These are phyloP conservation scores for Xylaria sp. DNA, from an alignment of 2,329 filamentous ascomycete genomes.

Conservation along the genomic window DNA sequence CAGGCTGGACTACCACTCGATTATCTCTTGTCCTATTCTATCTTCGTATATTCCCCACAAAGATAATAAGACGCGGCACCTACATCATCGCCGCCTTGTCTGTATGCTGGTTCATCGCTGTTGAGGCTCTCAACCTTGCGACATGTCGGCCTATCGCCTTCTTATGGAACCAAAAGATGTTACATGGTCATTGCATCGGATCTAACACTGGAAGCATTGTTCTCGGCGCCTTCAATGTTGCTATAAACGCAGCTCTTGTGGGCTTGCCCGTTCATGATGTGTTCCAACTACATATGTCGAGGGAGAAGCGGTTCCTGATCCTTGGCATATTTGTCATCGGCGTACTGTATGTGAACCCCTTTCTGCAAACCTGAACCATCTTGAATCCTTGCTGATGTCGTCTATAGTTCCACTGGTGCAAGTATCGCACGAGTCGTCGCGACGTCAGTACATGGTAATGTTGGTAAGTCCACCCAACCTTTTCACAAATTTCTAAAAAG, in stretches of 20 bases:
- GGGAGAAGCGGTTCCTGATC: constrained; percentile 5
- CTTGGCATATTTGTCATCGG: constrained; percentile 16
- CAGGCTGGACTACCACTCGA: constrained; percentile 11
- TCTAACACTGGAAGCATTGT: constrained; percentile 4
- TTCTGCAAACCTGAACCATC: too few species aligned
- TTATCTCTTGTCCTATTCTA: constrained; percentile 19
- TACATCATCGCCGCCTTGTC: constrained; percentile 8
- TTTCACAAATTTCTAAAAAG: not conserved
- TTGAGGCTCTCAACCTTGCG: constrained; percentile 34
- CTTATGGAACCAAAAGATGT: constrained; percentile 11
- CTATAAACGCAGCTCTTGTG: constrained; percentile 13
- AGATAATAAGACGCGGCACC: constrained; percentile 9
- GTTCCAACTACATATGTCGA: constrained; percentile 11
- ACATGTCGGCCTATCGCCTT: constrained; percentile 16
- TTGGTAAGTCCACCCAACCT: constrained; percentile 13
- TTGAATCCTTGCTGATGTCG: too few species aligned
- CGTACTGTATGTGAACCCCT: constrained; percentile 14
- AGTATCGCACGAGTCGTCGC: constrained; percentile 14
- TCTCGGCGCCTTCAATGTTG: constrained; percentile 8
- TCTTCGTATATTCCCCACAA: constrained; percentile 16
- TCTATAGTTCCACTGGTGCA: constrained; percentile 10
- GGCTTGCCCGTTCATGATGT: constrained; percentile 15
- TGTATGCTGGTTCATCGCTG: constrained; percentile 29
- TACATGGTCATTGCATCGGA: constrained; percentile 10
- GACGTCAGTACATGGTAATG: constrained; percentile 10